A percentile compares a stretch with the other conserved stretches of the same genome.
phyloP scores from a whole-genome alignment of 1,284 basidiomycete species.

The Nidula niveotomentosa region DNA sequence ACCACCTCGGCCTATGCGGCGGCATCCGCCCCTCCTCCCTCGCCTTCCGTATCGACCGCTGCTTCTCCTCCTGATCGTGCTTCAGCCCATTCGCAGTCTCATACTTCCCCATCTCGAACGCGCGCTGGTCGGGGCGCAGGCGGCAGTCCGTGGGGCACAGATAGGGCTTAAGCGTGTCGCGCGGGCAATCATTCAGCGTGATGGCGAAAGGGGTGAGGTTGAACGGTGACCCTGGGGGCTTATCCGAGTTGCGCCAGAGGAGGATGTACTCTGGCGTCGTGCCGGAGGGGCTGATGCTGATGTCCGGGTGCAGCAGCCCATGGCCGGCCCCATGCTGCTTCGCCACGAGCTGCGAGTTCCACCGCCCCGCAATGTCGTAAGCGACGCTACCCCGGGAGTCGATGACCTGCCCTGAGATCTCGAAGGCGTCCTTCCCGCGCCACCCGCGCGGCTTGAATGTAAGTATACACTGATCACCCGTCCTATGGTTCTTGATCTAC shows the following conservation, averaged over 20 bases:
- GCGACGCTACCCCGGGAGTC: slow-evolving; percentile 65
- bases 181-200: slow-evolving; percentile 83
- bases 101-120: slow-evolving; percentile 93
- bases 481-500: slow-evolving; percentile 89
- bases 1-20: slow-evolving; percentile 85
- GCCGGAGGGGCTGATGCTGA: slow-evolving; percentile 46
- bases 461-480: slow-evolving; percentile 85
- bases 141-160: slow-evolving; percentile 94
- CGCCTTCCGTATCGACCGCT: slow-evolving; percentile 75
- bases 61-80: slow-evolving; percentile 84
- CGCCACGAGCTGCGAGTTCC: slow-evolving; percentile 95
- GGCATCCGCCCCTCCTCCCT: slow-evolving; percentile 78
- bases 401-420: slow-evolving; percentile 87
- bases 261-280: slow-evolving; percentile 71
- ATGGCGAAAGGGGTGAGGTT: slow-evolving; percentile 96
- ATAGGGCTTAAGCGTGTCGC: slow-evolving; percentile 67
- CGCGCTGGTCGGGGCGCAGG: slow-evolving; percentile 90
- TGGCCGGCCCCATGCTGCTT: slow-evolving; percentile 64
- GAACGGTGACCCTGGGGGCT: slow-evolving; percentile 79
- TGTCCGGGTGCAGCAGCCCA: slow-evolving; percentile 78
- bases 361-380: slow-evolving; percentile 94
- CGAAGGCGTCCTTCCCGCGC: slow-evolving; percentile 89
- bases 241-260: slow-evolving; percentile 93
- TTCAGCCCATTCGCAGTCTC: slow-evolving; percentile 92
- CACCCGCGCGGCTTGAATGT: slow-evolving; percentile 97